These are phyloP conservation scores for Draba incana DNA, from an alignment of 345 rosid genomes.

Conservation along the genomic window DNA sequence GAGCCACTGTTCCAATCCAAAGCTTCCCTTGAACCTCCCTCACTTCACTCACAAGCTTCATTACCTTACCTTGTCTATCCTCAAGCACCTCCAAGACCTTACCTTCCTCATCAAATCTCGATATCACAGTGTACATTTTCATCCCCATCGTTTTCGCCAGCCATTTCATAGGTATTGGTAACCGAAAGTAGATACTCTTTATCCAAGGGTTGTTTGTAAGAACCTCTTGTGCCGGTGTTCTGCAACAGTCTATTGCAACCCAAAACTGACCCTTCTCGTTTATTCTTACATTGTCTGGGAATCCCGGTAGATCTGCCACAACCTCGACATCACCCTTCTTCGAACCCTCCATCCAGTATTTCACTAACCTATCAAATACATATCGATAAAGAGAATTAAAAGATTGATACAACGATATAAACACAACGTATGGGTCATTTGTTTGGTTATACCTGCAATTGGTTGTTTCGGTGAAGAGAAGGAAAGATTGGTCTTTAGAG, in stretches of 20 bases:
- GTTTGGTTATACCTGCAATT: slow-evolving; percentile 73
- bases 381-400: background rate
- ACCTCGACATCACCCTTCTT: slow-evolving; percentile 50
- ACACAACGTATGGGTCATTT: background rate
- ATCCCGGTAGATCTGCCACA: slow-evolving; percentile 81
- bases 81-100: slow-evolving; percentile 80
- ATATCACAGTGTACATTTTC: slow-evolving; percentile 88
- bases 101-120: slow-evolving; percentile 63
- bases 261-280: slow-evolving; percentile 84
- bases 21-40: slow-evolving; percentile 80
- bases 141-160: slow-evolving; percentile 85
- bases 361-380: slow-evolving; percentile 60
- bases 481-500: slow-evolving; percentile 76
- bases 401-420: background rate
- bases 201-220: slow-evolving; percentile 83
- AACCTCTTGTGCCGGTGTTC: slow-evolving; percentile 80
- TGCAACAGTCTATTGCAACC: slow-evolving; percentile 97
- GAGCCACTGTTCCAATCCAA: slow-evolving; percentile 99
- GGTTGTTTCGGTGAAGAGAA: slow-evolving; percentile 87
- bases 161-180: slow-evolving; percentile 66
- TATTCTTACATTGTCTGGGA: slow-evolving; percentile 87
- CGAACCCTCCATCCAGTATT: slow-evolving; percentile 91
- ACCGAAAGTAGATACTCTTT: slow-evolving; percentile 69
- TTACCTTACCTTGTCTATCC: slow-evolving; percentile 79
- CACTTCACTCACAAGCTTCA: slow-evolving; percentile 95